Evolutionary conservation across 2,329 filamentous ascomycete genomes (phyloP), one percentile per base, ranked within the genome.

Genomic region (Cladorrhinum sp.): DNA sequence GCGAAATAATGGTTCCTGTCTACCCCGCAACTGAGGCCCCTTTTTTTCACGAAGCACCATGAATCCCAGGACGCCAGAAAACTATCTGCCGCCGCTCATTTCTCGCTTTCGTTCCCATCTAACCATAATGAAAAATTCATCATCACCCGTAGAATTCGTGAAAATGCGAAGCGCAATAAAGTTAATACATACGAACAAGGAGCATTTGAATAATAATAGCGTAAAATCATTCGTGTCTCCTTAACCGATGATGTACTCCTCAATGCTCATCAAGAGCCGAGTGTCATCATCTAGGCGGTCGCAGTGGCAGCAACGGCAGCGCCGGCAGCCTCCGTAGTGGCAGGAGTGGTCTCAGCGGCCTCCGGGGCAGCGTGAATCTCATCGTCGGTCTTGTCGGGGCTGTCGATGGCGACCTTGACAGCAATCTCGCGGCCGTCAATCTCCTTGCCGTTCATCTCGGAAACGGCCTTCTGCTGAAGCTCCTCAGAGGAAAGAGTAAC

Each of bases 341-440:
- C 74, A 64, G 82, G 77, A 69, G 77, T 69, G 59, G 71, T 69
- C 72, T 78, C 77, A 64, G 70, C 68, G 70, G 69, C 66, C 6
- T 73, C 74, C 56, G 74, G 73, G 61, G 76, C 76, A 65, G 78
- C 79, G 71, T 83, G 89, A 73, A 90, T 86, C 75, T 97, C 94
- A 79, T 97, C 94, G 67, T 89, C 86, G 63, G 86, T 88, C 89
- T 98, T 99, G 80, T 96, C 94, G 67, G 95, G 95, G 84, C 92
- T 97, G 83, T 99, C 95, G 74, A 99, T 98, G 74, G 95, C 95
- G 75, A 99, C 93, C 90, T 99, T 99, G 85, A 99, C 95, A 67
- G 95, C 95, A 71, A 99, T 99, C 83, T 98, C 94, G 73, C 95
- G 94, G 67, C 94, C 95, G 78, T 98, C 95, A 69, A 99, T 95